A percentile compares a stretch with the other conserved stretches of the same genome.
Conservation (phyloP, 768 basidiomycete species). For the Tylopilus subfusipes region DNA sequence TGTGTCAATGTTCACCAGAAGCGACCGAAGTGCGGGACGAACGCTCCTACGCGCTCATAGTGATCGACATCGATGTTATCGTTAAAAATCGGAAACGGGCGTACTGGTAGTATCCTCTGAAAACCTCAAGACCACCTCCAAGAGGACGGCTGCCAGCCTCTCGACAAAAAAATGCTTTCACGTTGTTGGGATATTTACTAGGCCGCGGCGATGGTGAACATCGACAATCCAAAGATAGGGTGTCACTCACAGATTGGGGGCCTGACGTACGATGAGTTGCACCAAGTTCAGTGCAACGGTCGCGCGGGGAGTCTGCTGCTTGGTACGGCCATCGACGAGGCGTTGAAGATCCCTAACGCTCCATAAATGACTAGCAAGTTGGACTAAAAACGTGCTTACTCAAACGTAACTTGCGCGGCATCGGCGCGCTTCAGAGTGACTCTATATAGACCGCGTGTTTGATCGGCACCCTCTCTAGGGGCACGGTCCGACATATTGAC, state of each 20-base stretch:
- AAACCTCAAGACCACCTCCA: conserved; percentile 39
- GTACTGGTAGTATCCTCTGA: conserved; percentile 51
- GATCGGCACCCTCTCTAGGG: conserved; percentile 8
- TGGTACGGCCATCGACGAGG: conserved; percentile 24
- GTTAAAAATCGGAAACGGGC: conserved; percentile 9
- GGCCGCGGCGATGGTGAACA: background rate
- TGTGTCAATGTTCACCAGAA: conserved; percentile 47
- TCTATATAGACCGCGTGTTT: conserved; percentile 25
- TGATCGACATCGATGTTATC: background rate
- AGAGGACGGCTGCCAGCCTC: conserved; percentile 26
- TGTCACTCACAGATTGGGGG: conserved; percentile 43
- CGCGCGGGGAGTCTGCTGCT: conserved; percentile 27
- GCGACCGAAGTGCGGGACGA: conserved; percentile 38
- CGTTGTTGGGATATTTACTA: conserved; percentile 45
- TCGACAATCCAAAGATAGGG: background rate
- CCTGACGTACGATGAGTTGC: conserved; percentile 48
- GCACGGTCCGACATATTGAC: conserved; percentile 33
- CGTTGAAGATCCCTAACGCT: conserved; percentile 21
- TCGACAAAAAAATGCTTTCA: conserved; percentile 42
- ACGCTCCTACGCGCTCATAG: conserved; percentile 37
- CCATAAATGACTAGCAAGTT: background rate
- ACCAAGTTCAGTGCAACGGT: conserved; percentile 42
- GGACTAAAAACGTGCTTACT: conserved; percentile 21
- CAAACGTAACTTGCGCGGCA: conserved; percentile 35
- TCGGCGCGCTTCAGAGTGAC: conserved; percentile 39